Base-by-base conservation (phyloP, 768 basidiomycete species). In the Leccinellum rugosiceps region DNA sequence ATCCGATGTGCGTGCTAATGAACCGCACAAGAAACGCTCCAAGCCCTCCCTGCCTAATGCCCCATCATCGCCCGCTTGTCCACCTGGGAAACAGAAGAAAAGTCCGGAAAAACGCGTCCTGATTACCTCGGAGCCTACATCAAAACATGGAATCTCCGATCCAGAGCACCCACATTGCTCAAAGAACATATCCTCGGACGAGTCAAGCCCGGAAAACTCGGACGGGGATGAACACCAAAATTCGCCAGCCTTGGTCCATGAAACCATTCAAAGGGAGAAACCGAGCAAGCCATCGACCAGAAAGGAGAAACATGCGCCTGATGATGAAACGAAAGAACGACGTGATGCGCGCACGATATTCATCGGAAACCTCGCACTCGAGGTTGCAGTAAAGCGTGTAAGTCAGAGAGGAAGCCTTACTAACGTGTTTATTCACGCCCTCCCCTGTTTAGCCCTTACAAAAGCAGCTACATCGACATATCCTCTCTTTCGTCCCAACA, bases 331-430 rank as follows among this genome's bases (percentile, higher is more conserved):
- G 0, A 69, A 81, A 17, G 85, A 83, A 55, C 84, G 82, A 58
- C 81, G 88, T 49, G 86, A 97, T 64, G 80, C 81, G 17, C 83
- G 96, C 26, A 98, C 96, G 6, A 78, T 98, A 48, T 99, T 99
- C 71, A 76, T 99, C 14, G 95, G 95, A 3, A 98, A 98, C 67
- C 76, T 99, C 2, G 82, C 87, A 1, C 75, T 89, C 1, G 86
- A 90, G 8, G 83, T 91, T 19, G 87, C 85, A 17, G 86, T 88
- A 48, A 85, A 83, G 65, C 86, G 85, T 74, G 95, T 94, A 60
- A 44, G 83, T 74, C 7, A 15, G 6, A 17, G 46, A 52, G 32
- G 47, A 21, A 14, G 19, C 43, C 17, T 19, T 21, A n/a, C 44
- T 43, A 13, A 47, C 25, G 3, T 31, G 41, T 38, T 34, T 21